Base-by-base conservation (phyloP, 1,284 basidiomycete species). In the Cutaneotrichosporon sp. region DNA sequence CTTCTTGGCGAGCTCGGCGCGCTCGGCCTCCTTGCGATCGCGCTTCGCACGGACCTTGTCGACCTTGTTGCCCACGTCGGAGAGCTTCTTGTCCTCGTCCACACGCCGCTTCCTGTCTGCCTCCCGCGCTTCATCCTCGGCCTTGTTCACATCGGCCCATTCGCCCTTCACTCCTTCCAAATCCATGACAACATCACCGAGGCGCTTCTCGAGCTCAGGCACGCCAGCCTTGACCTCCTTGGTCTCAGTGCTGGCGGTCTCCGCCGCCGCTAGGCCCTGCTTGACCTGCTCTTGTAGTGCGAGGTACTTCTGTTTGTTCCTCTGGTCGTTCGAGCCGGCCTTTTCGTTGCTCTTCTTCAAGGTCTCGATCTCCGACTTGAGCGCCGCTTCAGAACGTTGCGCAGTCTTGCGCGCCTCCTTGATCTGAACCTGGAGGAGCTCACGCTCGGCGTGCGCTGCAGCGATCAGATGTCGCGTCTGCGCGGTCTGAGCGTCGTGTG, bases 11-110 rank as follows among this genome's bases (percentile, higher is more conserved):
- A 81, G 63, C 56, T 80, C 77, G 22, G 68, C 65, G 32, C 72
- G 73, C 64, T 81, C 80, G 11, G 67, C 65, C 46, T 76, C 73
- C 64, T 75, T 74, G 69, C 74, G 76, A 42, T 76, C 77, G 81
- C 88, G 87, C 80, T 87, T 87, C 73, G 71, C 81, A 75, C 86
- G 86, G 68, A 86, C 77, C 75, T 89, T 89, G 79, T 91, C 89
- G 75, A 92, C 87, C 81, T 88, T 90, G 83, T 88, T 88, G 18
- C 68, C 67, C 2, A 78, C 64, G 11, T 76, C 75, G 18, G 63
- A 65, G 9, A 80, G 61, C 55, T 76, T 74, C 64, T 76, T 76
- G 60, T 81, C 79, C 56, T 79, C 76, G 36, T 80, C 78, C 0
- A 65, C 62, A 8, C 76, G 63, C 5, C 64, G 65, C 62, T 74